A percentile compares a stretch with the other conserved stretches of the same genome.
phyloP scores from a whole-genome alignment of 1,284 basidiomycete genomes.

The Pascua guehoae region DNA sequence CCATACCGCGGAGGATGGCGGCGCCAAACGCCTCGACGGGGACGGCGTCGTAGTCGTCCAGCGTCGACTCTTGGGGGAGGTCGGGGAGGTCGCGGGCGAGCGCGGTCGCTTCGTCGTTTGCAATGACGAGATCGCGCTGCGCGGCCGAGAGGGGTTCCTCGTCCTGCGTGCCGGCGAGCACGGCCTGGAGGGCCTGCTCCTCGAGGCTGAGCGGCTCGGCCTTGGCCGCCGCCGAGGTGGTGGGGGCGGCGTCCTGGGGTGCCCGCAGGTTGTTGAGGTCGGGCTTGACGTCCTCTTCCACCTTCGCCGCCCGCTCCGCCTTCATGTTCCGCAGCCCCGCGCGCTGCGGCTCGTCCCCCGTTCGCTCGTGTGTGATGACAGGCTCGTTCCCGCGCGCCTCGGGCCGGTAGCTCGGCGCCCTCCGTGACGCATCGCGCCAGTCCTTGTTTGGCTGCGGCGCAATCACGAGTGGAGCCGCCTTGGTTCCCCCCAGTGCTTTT shows the following conservation, averaged over 20 bases:
- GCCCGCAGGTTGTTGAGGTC: conserved; percentile 8
- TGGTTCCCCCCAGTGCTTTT: conserved; percentile 58
- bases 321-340: conserved; percentile 60
- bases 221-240: conserved; percentile 5
- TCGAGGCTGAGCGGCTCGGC: conserved; percentile 24
- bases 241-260: background rate
- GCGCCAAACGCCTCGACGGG: conserved; percentile 91
- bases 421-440: conserved; percentile 66
- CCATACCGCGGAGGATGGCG: conserved; percentile 93
- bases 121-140: conserved; percentile 25
- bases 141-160: conserved; percentile 40
- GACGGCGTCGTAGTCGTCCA: conserved; percentile 84
- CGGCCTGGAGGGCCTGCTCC: conserved; percentile 40
- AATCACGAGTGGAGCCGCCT: conserved; percentile 71
- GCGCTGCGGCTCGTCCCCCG: conserved; percentile 70
- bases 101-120: conserved; percentile 68
- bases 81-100: conserved; percentile 72
- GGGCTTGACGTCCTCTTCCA: conserved; percentile 12
- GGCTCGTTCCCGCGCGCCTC: conserved; percentile 51
- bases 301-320: conserved; percentile 1
- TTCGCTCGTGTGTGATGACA: conserved; percentile 48
- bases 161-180: conserved; percentile 20
- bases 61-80: conserved; percentile 57
- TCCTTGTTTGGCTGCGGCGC: conserved; percentile 77
- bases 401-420: conserved; percentile 60